Base-by-base conservation (phyloP, 2,329 filamentous ascomycete genomes). In the Paracamarosporium sp. region DNA sequence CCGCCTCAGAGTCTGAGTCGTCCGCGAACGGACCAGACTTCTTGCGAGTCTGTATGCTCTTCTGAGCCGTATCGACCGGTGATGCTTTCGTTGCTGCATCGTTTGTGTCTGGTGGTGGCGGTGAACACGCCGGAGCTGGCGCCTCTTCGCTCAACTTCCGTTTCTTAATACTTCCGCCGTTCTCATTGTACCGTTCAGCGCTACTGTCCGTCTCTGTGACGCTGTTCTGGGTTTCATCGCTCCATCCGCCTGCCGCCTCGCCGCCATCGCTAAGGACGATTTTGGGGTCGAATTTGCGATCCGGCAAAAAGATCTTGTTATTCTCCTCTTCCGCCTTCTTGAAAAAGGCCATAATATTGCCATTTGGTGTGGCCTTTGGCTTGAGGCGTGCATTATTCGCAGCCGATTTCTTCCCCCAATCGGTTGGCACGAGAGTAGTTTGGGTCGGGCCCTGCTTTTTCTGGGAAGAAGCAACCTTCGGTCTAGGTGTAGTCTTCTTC, bases 21-120 rank as follows among this genome's bases (percentile, higher is more conserved):
- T 90, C 85, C 38, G 93, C 70, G 65, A 93, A 93, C 0, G 89
- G 89, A 0, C 86, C 87, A 55, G 75, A 81, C 57, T 73, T 71
- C 56, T 72, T 79, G 31, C 70, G 73, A 5, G 65, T 55, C 50
- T 68, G 60, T 2, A 50, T 9, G 24, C 50, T 44, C 31, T 56
- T 57, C 50, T 57, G 65, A 28, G 53, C 43, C 25, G 53, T 38
- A 55, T 62, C 46, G 15, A 53, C 41, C 1, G 57, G 45, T 17
- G 55, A 45, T 17, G 52, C 41, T 12, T 63, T 55, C 30, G 58
- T 11, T 31, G 33, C 15, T 17, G 31, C 46, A n/a, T 36, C 41
- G 13, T 51, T 50, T n/a, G 47, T 30, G 24, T 53, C 64, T n/a
- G 67, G 66, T 8, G 69, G 69, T n/a, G 71, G 63, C 15, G 70